Base-by-base conservation (phyloP, 495 filamentous ascomycete species). In the Staphylotrichum tortipilum region DNA sequence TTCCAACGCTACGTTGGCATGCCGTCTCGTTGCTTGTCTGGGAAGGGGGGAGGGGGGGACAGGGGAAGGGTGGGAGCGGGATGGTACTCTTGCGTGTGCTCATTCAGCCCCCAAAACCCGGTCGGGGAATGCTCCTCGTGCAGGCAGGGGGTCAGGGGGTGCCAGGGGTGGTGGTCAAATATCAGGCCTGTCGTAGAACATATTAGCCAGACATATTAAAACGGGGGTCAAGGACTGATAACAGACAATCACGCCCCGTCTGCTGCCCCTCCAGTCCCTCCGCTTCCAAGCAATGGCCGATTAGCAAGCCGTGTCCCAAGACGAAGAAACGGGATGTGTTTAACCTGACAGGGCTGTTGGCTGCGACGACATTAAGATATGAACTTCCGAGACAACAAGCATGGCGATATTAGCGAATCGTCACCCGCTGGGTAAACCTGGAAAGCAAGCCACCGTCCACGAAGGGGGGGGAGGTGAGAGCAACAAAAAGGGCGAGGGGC, bases 121-220 rank as follows among this genome's bases (percentile, higher is more conserved):
- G 58, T 59, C 37, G 40, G 49, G 52, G 47, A 22, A n/a, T n/a
- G 52, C 15, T 41, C 29, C 29, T 40, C 36, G 35, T 55, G 50
- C 44, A 49, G 42, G 19, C 26, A 18, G 23, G 38, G 23, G 22
- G 21, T 10, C 51, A 23, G 23, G 23, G 50, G 26, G 42, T 7
- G 35, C 51, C 17, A 18, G 23, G 50, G 26, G 42, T 7, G 35
- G 40, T 37, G 14, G 12, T 41, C 42, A 60, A n/a, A 57, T 57
- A 28, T 59, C 47, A 37, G 30, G 41, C 41, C 57, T 47, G 34
- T 18, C 41, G 49, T 22, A 9, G 36, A 19, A 17, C 52, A 56
- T 56, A 59, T 59, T 57, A 59, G 33, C 55, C 58, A 59, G 46
- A 47, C 17, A 57, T 56, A 54, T 50, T 58, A 55, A 54, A 50